Conservation (phyloP, 2,329 filamentous ascomycete genomes). For the Pseudogymnoascus sp. region DNA sequence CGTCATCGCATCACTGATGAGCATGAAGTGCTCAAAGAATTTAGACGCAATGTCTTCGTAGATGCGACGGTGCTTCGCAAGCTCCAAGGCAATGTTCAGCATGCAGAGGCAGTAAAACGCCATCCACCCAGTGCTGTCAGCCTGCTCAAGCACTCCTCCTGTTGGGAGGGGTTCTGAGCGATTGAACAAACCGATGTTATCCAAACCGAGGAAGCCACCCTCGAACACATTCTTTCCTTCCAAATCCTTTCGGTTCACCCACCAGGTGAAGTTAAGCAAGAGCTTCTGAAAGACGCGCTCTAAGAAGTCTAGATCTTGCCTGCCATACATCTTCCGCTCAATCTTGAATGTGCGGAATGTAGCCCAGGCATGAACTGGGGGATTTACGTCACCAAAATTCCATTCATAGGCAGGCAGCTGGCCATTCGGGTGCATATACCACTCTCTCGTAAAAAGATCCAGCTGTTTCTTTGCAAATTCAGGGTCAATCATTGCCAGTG, state of each 20-base stretch:
- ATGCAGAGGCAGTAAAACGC: conserved; percentile 94
- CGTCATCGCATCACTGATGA: conserved; percentile 96
- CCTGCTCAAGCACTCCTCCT: conserved; percentile 87
- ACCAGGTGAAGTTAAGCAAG: conserved; percentile 96
- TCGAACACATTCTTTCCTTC: conserved; percentile 97
- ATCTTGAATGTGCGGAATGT: conserved; percentile 97
- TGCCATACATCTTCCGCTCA: conserved; percentile 91
- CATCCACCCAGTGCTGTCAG: conserved; percentile 98
- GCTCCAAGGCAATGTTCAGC: conserved; percentile 91
- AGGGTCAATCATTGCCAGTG: conserved; percentile 91
- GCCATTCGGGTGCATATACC: conserved; percentile 98
- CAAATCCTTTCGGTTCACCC: conserved; percentile 92
- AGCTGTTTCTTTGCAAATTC: conserved; percentile 98
- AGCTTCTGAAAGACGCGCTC: conserved; percentile 96
- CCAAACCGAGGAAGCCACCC: conserved; percentile 86
- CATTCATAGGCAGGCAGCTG: conserved; percentile 89
- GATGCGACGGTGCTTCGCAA: conserved; percentile 87
- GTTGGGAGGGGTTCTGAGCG: conserved; percentile 91
- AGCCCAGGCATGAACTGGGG: conserved; percentile 92
- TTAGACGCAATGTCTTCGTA: conserved; percentile 97
- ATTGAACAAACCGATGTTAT: conserved; percentile 98
- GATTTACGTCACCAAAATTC: conserved; percentile 97
- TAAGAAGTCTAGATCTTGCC: conserved; percentile 89
- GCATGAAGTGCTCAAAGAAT: conserved; percentile 97
- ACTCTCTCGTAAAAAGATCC: conserved; percentile 90